Evolutionary conservation across 306 rosid species (phyloP).

Genomic region (Lotus japonicus): DNA sequence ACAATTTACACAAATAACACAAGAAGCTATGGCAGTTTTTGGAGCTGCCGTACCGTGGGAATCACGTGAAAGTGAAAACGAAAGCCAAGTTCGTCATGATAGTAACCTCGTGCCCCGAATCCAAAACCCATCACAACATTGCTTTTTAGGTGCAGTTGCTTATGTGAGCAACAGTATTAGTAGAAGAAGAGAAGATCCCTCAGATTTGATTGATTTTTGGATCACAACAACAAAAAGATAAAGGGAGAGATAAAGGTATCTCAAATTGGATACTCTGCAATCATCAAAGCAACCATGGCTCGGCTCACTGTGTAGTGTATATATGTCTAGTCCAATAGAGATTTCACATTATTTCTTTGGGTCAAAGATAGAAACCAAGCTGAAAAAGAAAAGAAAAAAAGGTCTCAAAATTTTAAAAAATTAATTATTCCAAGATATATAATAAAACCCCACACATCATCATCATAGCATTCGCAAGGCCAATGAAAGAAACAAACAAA

Average conservation of each 20-base stretch:
- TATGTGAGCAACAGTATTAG: not conserved
- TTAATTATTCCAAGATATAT: too few species aligned
- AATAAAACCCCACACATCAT: not conserved
- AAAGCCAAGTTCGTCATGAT: slow-evolving; percentile 50
- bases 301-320: slow-evolving; percentile 22
- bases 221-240: slow-evolving; percentile 16
- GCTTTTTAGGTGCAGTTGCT: slow-evolving; percentile 25
- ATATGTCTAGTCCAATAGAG: not conserved
- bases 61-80: slow-evolving; percentile 58
- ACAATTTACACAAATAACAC: too few species aligned
- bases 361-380: slow-evolving; percentile 42
- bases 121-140: slow-evolving; percentile 6
- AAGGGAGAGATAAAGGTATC: slow-evolving; percentile 19
- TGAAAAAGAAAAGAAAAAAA: slow-evolving; percentile 15
- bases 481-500: not conserved
- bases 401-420: not conserved
- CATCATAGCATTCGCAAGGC: not conserved
- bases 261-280: slow-evolving; percentile 20
- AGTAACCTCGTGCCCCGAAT: slow-evolving; percentile 39
- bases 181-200: slow-evolving; percentile 2
- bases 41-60: slow-evolving; percentile 50
- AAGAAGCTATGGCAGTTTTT: slow-evolving; percentile 42
- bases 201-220: slow-evolving; percentile 21
- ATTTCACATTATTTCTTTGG: slow-evolving; percentile 2
- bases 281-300: slow-evolving; percentile 32